Evolutionary conservation across 495 filamentous ascomycete species (phyloP), one percentile per base, ranked within the genome.

Genomic region (Tuber brumale): DNA sequence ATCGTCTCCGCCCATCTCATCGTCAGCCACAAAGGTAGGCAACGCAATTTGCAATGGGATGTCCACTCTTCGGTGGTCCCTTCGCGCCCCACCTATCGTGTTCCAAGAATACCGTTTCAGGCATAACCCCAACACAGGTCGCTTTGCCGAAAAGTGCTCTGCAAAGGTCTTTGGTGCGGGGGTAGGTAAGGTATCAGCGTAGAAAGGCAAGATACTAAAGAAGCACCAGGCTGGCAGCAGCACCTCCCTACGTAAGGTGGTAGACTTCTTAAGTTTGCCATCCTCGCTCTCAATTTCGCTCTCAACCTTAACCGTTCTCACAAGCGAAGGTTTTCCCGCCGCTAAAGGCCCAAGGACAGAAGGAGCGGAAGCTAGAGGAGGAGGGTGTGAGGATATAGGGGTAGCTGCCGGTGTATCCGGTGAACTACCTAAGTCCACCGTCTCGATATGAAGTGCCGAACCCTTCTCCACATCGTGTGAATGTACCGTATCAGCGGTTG

Each of bases 221-320:
- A 99, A 97, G 81, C 97, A 95, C 95, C 95, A 99, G 19, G 95
- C 95, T 19, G 95, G 95, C 87, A 99, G 97, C 83, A 95, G 89
- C 21, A 97, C 91, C 81, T 95, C 93, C 82, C 92, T 95, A 48
- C 91, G 87, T 45, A 92, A 51, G 70, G 81, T 86, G 74, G 76
- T 87, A 45, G 85, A 88, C 16, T 85, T 85, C 61, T 84, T 86
- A 39, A 83, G 84, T 71, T 82, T 84, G 5, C 84, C 85, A 73
- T 83, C 84, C 70, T 85, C 82, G 16, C 85, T 79, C 31, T 87
- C 72, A 23, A 82, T 81, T 42, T 81, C 76, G 23, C 79, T 83
- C n/a, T 88, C 86, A 51, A 80, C 77, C 46, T 57, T 80, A 82
- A 66, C 81, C 84, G 46, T 85, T 83, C 75, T 80, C n/a, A 82